Evolutionary conservation across 768 basidiomycete genomes (phyloP).

Genomic region (Pholiota molesta): DNA sequence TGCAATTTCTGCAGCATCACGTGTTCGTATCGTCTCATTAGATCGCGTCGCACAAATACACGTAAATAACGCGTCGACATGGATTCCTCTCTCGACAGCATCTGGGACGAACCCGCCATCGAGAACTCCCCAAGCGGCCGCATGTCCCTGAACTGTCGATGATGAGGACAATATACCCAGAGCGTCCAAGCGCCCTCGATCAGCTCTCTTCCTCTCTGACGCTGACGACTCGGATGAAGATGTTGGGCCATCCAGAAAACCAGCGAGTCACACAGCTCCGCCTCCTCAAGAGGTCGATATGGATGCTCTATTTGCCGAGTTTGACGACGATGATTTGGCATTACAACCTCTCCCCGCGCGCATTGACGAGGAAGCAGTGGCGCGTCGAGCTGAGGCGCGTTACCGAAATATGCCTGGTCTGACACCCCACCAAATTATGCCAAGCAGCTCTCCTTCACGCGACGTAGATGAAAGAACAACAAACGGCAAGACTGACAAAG

Average conservation of each 20-base stretch:
- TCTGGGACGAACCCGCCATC: conserved; percentile 60
- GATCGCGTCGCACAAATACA: conserved; percentile 37
- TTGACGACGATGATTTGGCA: conserved; percentile 42
- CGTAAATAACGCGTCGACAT: conserved; percentile 47
- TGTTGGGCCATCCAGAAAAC: conserved; percentile 34
- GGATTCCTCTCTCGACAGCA: conserved; percentile 49
- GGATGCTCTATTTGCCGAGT: conserved; percentile 42
- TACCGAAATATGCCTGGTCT: conserved; percentile 29
- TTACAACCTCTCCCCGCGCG: conserved; percentile 52
- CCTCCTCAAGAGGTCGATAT: conserved; percentile 53
- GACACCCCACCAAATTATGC: conserved; percentile 49
- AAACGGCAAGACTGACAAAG: conserved; percentile 24
- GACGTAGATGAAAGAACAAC: conserved; percentile 29
- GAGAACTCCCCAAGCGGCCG: conserved; percentile 27
- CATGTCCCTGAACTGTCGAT: conserved; percentile 20
- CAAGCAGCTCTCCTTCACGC: conserved; percentile 52
- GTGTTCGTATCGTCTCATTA: conserved; percentile 20
- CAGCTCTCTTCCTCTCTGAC: conserved; percentile 55
- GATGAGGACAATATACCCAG: conserved; percentile 27
- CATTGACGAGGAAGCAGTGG: conserved; percentile 55
- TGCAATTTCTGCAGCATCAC: conserved; percentile 21
- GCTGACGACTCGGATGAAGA: conserved; percentile 54
- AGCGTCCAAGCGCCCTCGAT: conserved; percentile 34
- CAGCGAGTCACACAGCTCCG: conserved; percentile 34
- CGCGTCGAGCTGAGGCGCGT: conserved; percentile 57